Conservation (phyloP, 164 flowering plant genomes). For the Vitis cinerea region DNA sequence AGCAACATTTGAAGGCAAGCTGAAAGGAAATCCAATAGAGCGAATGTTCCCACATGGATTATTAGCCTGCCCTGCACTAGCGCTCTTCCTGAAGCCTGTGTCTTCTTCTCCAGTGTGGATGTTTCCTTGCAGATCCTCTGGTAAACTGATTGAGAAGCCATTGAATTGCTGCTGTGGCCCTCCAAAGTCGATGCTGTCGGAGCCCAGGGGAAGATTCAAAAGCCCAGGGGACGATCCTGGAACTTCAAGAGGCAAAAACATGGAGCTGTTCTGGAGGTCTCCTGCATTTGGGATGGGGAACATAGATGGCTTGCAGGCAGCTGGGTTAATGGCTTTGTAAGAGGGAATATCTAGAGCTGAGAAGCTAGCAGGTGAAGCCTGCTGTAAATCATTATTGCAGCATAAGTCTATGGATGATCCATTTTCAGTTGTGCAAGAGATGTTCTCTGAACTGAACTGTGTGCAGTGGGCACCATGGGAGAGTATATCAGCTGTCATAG, state of each 20-base stretch:
- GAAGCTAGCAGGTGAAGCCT: conserved; percentile 26
- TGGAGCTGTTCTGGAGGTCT: conserved; percentile 34
- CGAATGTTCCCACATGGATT: conserved; percentile 36
- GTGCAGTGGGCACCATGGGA: conserved; percentile 23
- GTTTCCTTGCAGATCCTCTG: conserved; percentile 39
- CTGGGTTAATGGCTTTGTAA: conserved; percentile 31
- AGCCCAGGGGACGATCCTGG: conserved; percentile 15
- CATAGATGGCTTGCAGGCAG: conserved; percentile 26
- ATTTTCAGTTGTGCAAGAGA: conserved; percentile 49
- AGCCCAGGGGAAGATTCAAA: neutral
- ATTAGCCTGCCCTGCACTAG: conserved; percentile 12
- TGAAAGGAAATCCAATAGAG: conserved; percentile 61
- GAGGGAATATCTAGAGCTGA: conserved; percentile 38
- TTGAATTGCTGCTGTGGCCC: conserved; percentile 39
- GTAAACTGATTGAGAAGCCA: conserved; percentile 33
- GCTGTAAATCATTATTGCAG: conserved; percentile 34
- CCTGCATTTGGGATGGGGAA: conserved; percentile 24
- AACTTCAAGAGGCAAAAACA: conserved; percentile 46
- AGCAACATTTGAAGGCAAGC: conserved; percentile 34
- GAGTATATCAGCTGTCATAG: conserved; percentile 26
- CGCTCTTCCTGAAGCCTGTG: conserved; percentile 29
- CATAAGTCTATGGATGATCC: conserved; percentile 35
- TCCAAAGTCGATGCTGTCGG: conserved; percentile 36
- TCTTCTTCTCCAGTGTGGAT: conserved; percentile 30
- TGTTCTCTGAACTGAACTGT: conserved; percentile 48